Evolutionary conservation across 2,329 filamentous ascomycete species (phyloP).

Genomic region (Aspergillus sergii): DNA sequence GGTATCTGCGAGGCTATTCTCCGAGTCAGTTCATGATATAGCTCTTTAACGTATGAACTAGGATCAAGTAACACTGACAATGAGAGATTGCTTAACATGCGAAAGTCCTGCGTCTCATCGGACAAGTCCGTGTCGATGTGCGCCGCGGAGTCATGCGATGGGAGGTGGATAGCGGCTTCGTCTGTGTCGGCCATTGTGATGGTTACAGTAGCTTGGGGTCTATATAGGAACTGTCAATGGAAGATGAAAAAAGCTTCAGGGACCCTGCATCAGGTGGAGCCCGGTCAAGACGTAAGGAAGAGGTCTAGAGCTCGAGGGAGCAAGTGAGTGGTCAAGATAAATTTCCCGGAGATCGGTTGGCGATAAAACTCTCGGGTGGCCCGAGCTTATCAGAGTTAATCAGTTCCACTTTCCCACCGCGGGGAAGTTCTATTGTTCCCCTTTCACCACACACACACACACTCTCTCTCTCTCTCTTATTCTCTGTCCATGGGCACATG

Average conservation of each 20-base stretch:
- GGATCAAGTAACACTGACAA: slow-evolving; percentile 39
- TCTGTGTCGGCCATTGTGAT: slow-evolving; percentile 47
- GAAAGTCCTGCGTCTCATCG: slow-evolving; percentile 86
- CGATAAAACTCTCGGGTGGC: slow-evolving; percentile 20
- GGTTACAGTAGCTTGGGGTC: not conserved
- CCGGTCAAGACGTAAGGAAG: not conserved
- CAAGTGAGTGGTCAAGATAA: not conserved
- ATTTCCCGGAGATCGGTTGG: not conserved
- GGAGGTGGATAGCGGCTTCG: slow-evolving; percentile 42
- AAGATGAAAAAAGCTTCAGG: not conserved
- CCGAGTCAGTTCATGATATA: slow-evolving; percentile 3
- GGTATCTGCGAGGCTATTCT: slow-evolving; percentile 34
- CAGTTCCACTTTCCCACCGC: slow-evolving; percentile 8
- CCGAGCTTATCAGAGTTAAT: slow-evolving; percentile 16
- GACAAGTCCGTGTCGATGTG: slow-evolving; percentile 65
- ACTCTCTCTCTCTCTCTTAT: not conserved
- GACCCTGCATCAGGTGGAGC: not conserved
- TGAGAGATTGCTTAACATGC: slow-evolving; percentile 65
- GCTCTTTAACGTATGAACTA: not conserved
- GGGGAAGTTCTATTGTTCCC: not conserved
- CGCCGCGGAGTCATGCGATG: slow-evolving; percentile 32
- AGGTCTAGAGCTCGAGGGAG: not conserved
- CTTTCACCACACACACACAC: not conserved
- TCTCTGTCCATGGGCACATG: slow-evolving; percentile 1
- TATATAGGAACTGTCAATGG: not conserved